A percentile compares a stretch with the other conserved stretches of the same genome.
These are phyloP conservation scores for Phytophthora hybrid DNA, from an alignment of 352 stramenopile species.

Conservation along the genomic window DNA sequence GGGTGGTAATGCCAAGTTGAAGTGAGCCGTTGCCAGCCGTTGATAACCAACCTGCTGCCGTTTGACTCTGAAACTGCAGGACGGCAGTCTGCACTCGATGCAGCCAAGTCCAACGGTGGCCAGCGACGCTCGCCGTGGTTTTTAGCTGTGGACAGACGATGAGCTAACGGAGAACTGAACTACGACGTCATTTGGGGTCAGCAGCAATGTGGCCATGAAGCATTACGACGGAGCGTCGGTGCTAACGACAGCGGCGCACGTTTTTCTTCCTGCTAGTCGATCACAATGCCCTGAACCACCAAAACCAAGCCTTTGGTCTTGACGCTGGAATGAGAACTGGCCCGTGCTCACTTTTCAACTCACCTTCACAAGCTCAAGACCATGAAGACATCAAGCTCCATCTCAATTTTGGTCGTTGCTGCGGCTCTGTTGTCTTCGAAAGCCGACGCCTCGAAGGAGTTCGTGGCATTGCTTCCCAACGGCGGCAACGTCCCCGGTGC, in stretches of 20 bases:
- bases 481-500: slow-evolving; percentile 46
- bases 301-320: slow-evolving; percentile 13
- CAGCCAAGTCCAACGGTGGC: slow-evolving; percentile 21
- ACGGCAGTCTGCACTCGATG: background rate
- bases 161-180: background rate
- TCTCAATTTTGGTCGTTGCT: background rate
- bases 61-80: slow-evolving; percentile 1
- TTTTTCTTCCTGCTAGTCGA: background rate
- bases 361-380: background rate
- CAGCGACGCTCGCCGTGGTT: slow-evolving; percentile 4
- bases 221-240: background rate
- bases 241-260: background rate
- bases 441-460: slow-evolving; percentile 21
- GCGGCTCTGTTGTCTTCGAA: background rate
- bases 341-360: slow-evolving; percentile 23
- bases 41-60: background rate
- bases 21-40: background rate
- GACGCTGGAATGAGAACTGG: background rate
- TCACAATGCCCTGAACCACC: slow-evolving; percentile 7
- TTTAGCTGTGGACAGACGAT: background rate
- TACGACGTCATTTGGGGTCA: slow-evolving; percentile 20
- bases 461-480: slow-evolving; percentile 47
- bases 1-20: background rate
- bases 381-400: slow-evolving; percentile 11
- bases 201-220: slow-evolving; percentile 1